phyloP scores from a whole-genome alignment of 768 basidiomycete species.

The Saitozyma podzolica region DNA sequence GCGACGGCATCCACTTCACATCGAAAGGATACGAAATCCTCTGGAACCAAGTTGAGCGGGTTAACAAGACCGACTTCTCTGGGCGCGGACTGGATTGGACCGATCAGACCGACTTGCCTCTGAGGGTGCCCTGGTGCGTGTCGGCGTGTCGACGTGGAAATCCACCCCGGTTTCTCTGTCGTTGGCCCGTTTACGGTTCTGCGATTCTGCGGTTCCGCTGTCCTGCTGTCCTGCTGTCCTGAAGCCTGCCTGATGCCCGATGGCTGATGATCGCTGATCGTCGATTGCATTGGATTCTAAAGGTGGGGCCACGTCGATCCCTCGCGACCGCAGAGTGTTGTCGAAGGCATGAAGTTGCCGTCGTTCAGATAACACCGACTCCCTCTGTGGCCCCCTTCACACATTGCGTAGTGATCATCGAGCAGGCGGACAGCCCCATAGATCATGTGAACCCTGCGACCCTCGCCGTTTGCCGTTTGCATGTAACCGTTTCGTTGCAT shows the following conservation, averaged over 20 bases:
- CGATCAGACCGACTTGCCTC: conserved; percentile 14
- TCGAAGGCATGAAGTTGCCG: conserved; percentile 5
- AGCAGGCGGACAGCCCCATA: no score
- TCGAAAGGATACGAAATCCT: conserved; percentile 17
- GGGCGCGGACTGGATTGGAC: conserved; percentile 20
- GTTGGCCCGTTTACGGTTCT: background rate
- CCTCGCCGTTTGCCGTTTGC: no score
- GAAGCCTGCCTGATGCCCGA: no score
- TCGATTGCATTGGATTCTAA: background rate
- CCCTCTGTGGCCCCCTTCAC: no score
- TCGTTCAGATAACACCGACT: no score
- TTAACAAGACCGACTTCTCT: conserved; percentile 9
- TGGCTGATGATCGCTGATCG: no score
- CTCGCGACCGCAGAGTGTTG: conserved; percentile 5
- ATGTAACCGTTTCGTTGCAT: no score
- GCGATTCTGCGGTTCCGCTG: no score
- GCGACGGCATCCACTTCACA: conserved; percentile 20
- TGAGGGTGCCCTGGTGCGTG: conserved; percentile 11
- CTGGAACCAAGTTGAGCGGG: conserved; percentile 13
- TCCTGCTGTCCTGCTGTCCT: no score
- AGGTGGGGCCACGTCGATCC: conserved; percentile 11
- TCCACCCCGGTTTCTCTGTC: no score
- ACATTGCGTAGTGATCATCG: no score
- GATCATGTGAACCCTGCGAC: no score
- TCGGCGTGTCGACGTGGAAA: background rate